Evolutionary conservation across 2,329 filamentous ascomycete genomes (phyloP).

Genomic region (Fusarium staphyleae): DNA sequence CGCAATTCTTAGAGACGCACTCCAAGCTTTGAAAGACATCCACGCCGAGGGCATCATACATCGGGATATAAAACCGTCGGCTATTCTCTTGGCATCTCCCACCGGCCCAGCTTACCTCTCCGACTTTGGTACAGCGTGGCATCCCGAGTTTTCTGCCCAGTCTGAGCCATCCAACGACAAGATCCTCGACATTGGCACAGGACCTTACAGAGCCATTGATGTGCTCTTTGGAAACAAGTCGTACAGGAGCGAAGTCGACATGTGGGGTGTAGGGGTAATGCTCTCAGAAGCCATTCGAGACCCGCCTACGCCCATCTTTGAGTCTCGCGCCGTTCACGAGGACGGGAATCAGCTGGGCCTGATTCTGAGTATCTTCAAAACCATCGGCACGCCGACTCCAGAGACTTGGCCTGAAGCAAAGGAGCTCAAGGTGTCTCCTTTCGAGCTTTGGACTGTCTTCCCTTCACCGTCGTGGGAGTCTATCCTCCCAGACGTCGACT

Average conservation of each 20-base stretch:
- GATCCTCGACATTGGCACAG: constrained; percentile 92
- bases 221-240: constrained; percentile 81
- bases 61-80: constrained; percentile 92
- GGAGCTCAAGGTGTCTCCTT: constrained; percentile 75
- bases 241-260: constrained; percentile 78
- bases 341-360: constrained; percentile 91
- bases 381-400: constrained; percentile 83
- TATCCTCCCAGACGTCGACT: constrained; percentile 68
- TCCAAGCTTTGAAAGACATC: constrained; percentile 73
- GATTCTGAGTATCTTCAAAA: constrained; percentile 92
- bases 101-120: constrained; percentile 78
- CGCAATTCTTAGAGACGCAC: constrained; percentile 68
- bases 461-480: constrained; percentile 70
- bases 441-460: constrained; percentile 87
- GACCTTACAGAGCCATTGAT: constrained; percentile 89
- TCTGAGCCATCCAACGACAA: constrained; percentile 75
- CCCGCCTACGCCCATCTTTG: constrained; percentile 73
- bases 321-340: constrained; percentile 74
- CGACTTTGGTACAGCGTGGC: constrained; percentile 94
- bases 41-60: constrained; percentile 84
- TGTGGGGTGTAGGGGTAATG: constrained; percentile 89
- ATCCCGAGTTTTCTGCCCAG: constrained; percentile 61
- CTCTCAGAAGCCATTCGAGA: constrained; percentile 74
- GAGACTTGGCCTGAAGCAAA: constrained; percentile 83
- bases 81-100: constrained; percentile 74